Conservation (phyloP, 2,329 filamentous ascomycete genomes). For the Cephalotrichum gorgonifer region DNA sequence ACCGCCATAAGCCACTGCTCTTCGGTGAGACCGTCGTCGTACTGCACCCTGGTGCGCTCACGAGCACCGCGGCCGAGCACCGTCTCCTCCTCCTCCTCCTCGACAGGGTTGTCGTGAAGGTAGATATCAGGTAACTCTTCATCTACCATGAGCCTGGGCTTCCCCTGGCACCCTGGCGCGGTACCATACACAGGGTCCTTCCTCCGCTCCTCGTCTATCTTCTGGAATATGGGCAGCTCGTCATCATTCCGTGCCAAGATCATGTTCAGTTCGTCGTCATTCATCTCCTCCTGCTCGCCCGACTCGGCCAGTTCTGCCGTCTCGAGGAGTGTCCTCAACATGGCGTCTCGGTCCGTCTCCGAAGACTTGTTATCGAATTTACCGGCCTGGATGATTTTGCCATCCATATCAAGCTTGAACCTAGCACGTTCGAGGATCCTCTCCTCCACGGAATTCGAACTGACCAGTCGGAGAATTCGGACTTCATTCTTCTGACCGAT, state of each 20-base stretch:
- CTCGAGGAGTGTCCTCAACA: constrained; percentile 88
- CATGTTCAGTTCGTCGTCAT: constrained; percentile 93
- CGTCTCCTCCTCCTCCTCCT: constrained; percentile 68
- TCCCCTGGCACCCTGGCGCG: constrained; percentile 45
- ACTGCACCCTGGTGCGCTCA: constrained; percentile 88
- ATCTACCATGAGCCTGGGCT: constrained; percentile 77
- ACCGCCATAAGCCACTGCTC: constrained; percentile 99
- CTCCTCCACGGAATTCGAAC: constrained; percentile 93
- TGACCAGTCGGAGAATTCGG: constrained; percentile 89
- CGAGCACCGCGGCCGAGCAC: constrained; percentile 79
- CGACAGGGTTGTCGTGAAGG: constrained; percentile 69
- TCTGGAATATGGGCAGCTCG: constrained; percentile 68
- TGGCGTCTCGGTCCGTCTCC: constrained; percentile 93
- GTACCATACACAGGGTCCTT: constrained; percentile 63
- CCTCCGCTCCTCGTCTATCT: constrained; percentile 67
- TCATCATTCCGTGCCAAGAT: constrained; percentile 82
- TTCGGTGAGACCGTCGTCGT: constrained; percentile 94
- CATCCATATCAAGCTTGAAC: constrained; percentile 98
- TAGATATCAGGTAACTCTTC: constrained; percentile 91
- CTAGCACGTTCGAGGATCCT: constrained; percentile 96
- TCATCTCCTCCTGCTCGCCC: constrained; percentile 89
- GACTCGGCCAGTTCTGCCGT: constrained; percentile 60
- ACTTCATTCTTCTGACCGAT: constrained; percentile 99
- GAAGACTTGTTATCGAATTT: constrained; percentile 99
- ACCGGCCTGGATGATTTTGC: constrained; percentile 98